These are phyloP conservation scores for Fusarium incarnatum DNA, from an alignment of 2,329 filamentous ascomycete genomes.

Conservation along the genomic window DNA sequence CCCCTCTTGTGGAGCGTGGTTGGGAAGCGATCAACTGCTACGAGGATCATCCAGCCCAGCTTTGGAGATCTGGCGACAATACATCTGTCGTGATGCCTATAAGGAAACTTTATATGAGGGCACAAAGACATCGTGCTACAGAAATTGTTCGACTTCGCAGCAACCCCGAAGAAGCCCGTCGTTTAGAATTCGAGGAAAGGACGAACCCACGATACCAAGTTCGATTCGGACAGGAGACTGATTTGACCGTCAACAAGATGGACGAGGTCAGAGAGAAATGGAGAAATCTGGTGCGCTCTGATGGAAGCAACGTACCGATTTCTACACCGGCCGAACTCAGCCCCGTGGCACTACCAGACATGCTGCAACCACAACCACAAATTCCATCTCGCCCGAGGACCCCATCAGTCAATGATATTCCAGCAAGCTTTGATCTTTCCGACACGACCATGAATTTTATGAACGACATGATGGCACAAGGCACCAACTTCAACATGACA, in stretches of 20 bases:
- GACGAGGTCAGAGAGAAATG: constrained; percentile 62
- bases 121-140: constrained; percentile 62
- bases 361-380: constrained; percentile 29
- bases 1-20: constrained; percentile 61
- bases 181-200: constrained; percentile 63
- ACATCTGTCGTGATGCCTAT: constrained; percentile 65
- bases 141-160: constrained; percentile 63
- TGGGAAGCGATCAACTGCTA: constrained; percentile 60
- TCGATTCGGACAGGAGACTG: constrained; percentile 62
- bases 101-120: constrained; percentile 65
- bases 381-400: constrained; percentile 35
- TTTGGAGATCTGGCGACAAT: constrained; percentile 59
- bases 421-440: constrained; percentile 45
- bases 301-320: constrained; percentile 38
- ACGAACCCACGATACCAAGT: constrained; percentile 55
- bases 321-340: constrained; percentile 25
- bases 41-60: constrained; percentile 54
- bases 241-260: constrained; percentile 59
- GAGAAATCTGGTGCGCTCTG: constrained; percentile 60
- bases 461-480: constrained; percentile 38
- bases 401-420: constrained; percentile 25
- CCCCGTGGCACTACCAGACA: constrained; percentile 24
- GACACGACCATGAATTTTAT: constrained; percentile 48
- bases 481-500: constrained; percentile 23
- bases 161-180: constrained; percentile 61